Conservation (phyloP, 164 flowering plant genomes). For the Nymphaea colorata region DNA sequence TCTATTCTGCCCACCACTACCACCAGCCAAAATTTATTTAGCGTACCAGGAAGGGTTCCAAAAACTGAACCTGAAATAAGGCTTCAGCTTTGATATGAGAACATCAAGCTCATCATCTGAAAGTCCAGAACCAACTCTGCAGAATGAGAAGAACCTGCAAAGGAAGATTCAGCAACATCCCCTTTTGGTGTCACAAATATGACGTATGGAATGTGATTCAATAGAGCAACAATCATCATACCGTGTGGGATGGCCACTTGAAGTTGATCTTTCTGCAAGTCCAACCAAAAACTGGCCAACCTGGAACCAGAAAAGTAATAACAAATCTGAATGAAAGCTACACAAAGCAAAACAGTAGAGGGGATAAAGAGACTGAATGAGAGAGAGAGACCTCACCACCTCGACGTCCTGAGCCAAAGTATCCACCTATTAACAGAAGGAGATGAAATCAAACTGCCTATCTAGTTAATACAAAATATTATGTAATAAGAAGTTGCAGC, state of each 20-base stretch:
- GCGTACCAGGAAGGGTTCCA: no score
- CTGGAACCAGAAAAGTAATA: slow-evolving; percentile 20
- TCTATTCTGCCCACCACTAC: no score
- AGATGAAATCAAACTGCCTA: background rate
- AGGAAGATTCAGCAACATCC: background rate
- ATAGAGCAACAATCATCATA: slow-evolving; percentile 3
- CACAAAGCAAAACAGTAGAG: background rate
- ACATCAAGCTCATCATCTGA: slow-evolving; percentile 86
- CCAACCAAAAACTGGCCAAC: slow-evolving; percentile 93
- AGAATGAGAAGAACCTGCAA: slow-evolving; percentile 83
- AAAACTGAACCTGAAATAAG: slow-evolving; percentile 56
- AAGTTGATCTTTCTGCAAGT: slow-evolving; percentile 64
- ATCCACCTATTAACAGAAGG: slow-evolving; percentile 54
- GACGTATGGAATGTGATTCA: no score
- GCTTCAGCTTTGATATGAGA: slow-evolving; percentile 73
- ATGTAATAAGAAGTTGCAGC: background rate
- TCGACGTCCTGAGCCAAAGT: slow-evolving; percentile 92
- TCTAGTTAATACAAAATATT: background rate
- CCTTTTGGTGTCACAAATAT: no score
- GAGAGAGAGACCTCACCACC: slow-evolving; percentile 68
- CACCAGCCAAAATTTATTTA: no score
- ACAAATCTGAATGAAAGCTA: background rate
- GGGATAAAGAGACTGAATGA: background rate
- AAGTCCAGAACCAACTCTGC: slow-evolving; percentile 94
- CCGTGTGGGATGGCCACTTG: slow-evolving; percentile 63